Evolutionary conservation across 2,329 filamentous ascomycete genomes (phyloP).

Genomic region (Chrysoporthe puriensis): DNA sequence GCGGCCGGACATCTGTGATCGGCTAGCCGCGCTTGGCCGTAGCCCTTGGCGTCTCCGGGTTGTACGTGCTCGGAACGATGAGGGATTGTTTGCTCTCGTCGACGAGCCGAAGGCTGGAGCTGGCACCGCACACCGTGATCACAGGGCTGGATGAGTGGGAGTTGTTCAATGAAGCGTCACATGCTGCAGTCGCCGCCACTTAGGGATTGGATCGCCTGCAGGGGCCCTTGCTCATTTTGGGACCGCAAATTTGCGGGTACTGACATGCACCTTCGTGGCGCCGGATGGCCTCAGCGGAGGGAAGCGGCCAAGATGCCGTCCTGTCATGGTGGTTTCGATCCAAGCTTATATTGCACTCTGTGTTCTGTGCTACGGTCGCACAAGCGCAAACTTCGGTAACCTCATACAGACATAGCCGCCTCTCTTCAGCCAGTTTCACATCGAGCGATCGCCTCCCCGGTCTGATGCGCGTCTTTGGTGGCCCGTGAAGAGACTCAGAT

Average conservation of each 20-base stretch:
- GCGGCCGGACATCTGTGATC: slow-evolving; percentile 25
- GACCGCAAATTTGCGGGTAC: neutral
- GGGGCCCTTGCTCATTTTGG: slow-evolving; percentile 8
- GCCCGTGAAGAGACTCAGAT: slow-evolving; percentile 18
- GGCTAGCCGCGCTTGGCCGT: slow-evolving; percentile 2
- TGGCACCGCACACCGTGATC: neutral
- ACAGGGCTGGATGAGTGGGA: neutral
- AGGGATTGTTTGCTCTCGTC: neutral
- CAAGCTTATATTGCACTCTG: slow-evolving; percentile 19
- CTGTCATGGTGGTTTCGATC: slow-evolving; percentile 10
- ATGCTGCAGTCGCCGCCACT: slow-evolving; percentile 3
- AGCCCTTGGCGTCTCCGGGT: neutral
- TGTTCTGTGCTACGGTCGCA: slow-evolving; percentile 19
- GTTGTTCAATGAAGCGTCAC: slow-evolving; percentile 1
- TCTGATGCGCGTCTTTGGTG: slow-evolving; percentile 21
- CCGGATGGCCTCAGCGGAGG: neutral
- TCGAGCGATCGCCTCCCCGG: slow-evolving; percentile 14
- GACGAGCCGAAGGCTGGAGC: neutral
- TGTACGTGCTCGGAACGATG: neutral
- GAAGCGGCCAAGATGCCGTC: neutral
- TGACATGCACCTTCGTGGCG: slow-evolving; percentile 1
- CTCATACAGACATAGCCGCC: slow-evolving; percentile 1
- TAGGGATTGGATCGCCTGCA: slow-evolving; percentile 7
- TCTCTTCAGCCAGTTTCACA: slow-evolving; percentile 20
- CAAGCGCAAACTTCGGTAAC: slow-evolving; percentile 19